A percentile compares a stretch with the other conserved stretches of the same genome.
Conservation (phyloP, 2,329 filamentous ascomycete species). For the Penicillium paneum region DNA sequence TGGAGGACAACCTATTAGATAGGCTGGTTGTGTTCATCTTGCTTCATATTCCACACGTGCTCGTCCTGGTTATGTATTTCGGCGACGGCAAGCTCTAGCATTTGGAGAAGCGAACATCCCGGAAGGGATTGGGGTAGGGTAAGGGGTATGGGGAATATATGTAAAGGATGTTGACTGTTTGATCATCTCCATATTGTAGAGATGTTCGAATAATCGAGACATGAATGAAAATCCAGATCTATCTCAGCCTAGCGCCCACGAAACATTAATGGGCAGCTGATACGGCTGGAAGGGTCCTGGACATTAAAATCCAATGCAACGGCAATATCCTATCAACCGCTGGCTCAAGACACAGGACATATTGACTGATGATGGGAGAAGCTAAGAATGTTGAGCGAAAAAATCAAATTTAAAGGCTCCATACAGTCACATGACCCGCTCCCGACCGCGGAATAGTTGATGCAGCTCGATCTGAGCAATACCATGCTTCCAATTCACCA, state of each 20-base stretch:
- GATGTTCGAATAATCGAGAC: neutral
- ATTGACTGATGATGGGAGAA: slow-evolving; percentile 1
- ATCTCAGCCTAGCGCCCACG: slow-evolving; percentile 8
- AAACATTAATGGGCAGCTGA: slow-evolving; percentile 17
- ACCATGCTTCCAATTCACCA: slow-evolving; percentile 4
- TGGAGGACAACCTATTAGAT: slow-evolving; percentile 34
- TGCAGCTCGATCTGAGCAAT: slow-evolving; percentile 2
- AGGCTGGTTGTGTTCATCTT: slow-evolving; percentile 45
- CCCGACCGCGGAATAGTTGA: slow-evolving; percentile 1
- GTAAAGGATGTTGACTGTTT: neutral
- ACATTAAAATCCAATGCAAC: neutral
- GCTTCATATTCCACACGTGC: slow-evolving; percentile 59
- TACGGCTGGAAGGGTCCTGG: neutral
- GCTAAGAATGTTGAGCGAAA: neutral
- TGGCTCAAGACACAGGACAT: neutral
- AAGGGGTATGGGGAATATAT: neutral
- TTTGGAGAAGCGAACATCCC: slow-evolving; percentile 44
- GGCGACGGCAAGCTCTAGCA: slow-evolving; percentile 57
- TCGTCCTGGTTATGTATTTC: slow-evolving; percentile 48
- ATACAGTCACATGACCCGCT: slow-evolving; percentile 11
- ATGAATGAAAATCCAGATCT: neutral
- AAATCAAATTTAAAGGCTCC: slow-evolving; percentile 16
- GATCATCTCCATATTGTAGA: neutral
- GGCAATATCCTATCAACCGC: neutral
- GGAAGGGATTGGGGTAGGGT: neutral